Evolutionary conservation across 768 basidiomycete genomes (phyloP).

Genomic region (Psilocybe sp.): DNA sequence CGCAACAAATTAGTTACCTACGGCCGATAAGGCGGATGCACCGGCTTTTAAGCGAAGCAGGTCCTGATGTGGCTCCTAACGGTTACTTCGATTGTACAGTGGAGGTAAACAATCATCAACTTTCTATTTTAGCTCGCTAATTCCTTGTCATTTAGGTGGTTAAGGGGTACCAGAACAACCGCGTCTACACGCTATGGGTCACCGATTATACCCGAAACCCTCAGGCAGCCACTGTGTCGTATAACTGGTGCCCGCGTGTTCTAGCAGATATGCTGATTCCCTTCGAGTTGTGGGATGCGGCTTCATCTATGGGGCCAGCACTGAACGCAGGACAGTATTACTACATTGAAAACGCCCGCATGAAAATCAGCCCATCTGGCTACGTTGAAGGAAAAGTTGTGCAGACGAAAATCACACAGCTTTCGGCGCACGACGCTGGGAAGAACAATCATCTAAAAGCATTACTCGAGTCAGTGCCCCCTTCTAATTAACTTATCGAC

Average conservation of each 20-base stretch:
- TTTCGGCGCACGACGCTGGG: slow-evolving; percentile 39
- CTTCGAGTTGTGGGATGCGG: slow-evolving; percentile 59
- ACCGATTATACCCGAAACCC: slow-evolving; percentile 62
- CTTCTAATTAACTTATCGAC: background rate
- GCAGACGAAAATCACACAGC: slow-evolving; percentile 38
- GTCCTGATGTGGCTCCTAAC: slow-evolving; percentile 37
- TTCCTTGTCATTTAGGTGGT: slow-evolving; percentile 39
- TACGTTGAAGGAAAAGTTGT: slow-evolving; percentile 54
- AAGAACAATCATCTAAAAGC: slow-evolving; percentile 37
- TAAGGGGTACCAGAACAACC: slow-evolving; percentile 35
- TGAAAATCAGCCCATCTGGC: slow-evolving; percentile 31
- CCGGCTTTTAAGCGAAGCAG: slow-evolving; percentile 47
- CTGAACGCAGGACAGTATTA: slow-evolving; percentile 54
- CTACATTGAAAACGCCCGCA: slow-evolving; percentile 49
- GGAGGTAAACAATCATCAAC: slow-evolving; percentile 38
- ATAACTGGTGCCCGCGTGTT: slow-evolving; percentile 44
- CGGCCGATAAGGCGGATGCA: slow-evolving; percentile 32
- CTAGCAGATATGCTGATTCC: slow-evolving; percentile 46
- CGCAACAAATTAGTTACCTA: slow-evolving; percentile 3
- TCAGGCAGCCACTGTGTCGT: slow-evolving; percentile 27
- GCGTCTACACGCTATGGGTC: slow-evolving; percentile 50
- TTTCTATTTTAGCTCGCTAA: background rate
- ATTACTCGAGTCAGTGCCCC: slow-evolving; percentile 49
- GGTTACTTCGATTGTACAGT: slow-evolving; percentile 65
- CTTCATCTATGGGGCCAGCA: slow-evolving; percentile 33